Evolutionary conservation across 352 stramenopile species (phyloP).

Genomic region (Lagenidium sp.): DNA sequence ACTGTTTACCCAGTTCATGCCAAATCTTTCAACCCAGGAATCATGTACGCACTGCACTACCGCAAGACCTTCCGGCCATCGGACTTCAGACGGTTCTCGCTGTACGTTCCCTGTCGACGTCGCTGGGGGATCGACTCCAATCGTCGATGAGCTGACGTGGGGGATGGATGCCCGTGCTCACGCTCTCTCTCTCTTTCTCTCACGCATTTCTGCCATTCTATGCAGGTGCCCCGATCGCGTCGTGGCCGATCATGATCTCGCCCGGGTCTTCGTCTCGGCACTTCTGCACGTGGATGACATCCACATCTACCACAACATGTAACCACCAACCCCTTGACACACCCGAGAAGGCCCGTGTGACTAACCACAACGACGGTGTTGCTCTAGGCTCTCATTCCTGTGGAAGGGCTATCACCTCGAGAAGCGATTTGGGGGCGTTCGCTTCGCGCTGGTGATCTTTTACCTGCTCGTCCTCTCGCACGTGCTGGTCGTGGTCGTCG

Average conservation of each 20-base stretch:
- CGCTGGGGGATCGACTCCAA: too few species aligned
- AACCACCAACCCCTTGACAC: not conserved
- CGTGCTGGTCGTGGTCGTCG: slow-evolving; percentile 34
- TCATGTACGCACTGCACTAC: too few species aligned
- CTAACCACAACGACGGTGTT: slow-evolving; percentile 11
- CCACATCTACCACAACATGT: slow-evolving; percentile 91
- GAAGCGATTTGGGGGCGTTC: slow-evolving; percentile 29
- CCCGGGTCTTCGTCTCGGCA: slow-evolving; percentile 49
- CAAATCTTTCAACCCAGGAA: slow-evolving; percentile 8
- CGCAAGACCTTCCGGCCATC: too few species aligned
- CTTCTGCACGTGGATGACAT: slow-evolving; percentile 82
- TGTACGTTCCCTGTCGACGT: too few species aligned
- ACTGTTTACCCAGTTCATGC: not conserved
- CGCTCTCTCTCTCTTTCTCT: too few species aligned
- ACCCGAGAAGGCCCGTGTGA: slow-evolving; percentile 10
- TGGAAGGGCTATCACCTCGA: slow-evolving; percentile 84
- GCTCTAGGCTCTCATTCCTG: slow-evolving; percentile 55
- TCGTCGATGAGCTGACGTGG: not conserved
- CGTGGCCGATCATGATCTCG: slow-evolving; percentile 22
- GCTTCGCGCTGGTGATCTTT: slow-evolving; percentile 34
- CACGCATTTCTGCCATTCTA: too few species aligned
- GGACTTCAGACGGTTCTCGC: not conserved
- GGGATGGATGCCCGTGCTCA: not conserved
- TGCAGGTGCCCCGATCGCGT: slow-evolving; percentile 61
- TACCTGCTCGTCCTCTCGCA: slow-evolving; percentile 62